Conservation (phyloP, 495 filamentous ascomycete genomes). For the Baudoinia panamericana region DNA sequence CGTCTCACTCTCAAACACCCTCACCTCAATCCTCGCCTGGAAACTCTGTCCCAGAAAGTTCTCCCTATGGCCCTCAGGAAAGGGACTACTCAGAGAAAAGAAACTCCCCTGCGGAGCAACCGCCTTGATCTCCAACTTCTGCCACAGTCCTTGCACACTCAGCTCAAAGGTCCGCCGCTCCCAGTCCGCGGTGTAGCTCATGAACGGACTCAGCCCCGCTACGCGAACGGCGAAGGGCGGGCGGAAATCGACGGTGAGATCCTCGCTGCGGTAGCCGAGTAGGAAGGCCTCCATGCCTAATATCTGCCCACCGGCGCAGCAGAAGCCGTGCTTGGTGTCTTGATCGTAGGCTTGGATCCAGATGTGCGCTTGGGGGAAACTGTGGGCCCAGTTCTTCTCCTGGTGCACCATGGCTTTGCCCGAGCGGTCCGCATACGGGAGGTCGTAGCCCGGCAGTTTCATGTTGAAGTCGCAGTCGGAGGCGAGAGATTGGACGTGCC, state of each 20-base stretch:
- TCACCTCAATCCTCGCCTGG: slow-evolving; percentile 28
- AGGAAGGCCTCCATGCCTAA: slow-evolving; percentile 35
- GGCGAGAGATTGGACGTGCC: slow-evolving; percentile 35
- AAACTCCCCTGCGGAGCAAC: slow-evolving; percentile 28
- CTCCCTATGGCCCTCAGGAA: slow-evolving; percentile 30
- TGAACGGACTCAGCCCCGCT: slow-evolving; percentile 26
- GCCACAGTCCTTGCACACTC: slow-evolving; percentile 23
- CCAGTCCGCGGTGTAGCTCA: slow-evolving; percentile 26
- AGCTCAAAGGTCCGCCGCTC: slow-evolving; percentile 22
- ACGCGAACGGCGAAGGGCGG: slow-evolving; percentile 25
- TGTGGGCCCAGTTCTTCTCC: slow-evolving; percentile 38
- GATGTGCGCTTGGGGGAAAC: slow-evolving; percentile 34
- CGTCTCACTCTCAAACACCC: slow-evolving; percentile 27
- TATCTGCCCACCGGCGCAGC: slow-evolving; percentile 33
- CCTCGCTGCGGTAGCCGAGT: slow-evolving; percentile 29
- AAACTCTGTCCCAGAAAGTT: slow-evolving; percentile 34
- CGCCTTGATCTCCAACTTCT: slow-evolving; percentile 28
- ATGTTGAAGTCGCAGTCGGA: slow-evolving; percentile 28
- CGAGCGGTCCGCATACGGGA: slow-evolving; percentile 19
- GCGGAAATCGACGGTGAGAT: slow-evolving; percentile 24
- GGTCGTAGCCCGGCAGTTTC: slow-evolving; percentile 17
- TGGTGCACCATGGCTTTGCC: slow-evolving; percentile 31
- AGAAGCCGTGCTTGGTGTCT: slow-evolving; percentile 24
- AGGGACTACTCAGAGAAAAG: slow-evolving; percentile 31
- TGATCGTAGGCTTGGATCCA: slow-evolving; percentile 31